Conservation (phyloP, 2,329 filamentous ascomycete species). For the Cadophora luteo-olivacea region DNA sequence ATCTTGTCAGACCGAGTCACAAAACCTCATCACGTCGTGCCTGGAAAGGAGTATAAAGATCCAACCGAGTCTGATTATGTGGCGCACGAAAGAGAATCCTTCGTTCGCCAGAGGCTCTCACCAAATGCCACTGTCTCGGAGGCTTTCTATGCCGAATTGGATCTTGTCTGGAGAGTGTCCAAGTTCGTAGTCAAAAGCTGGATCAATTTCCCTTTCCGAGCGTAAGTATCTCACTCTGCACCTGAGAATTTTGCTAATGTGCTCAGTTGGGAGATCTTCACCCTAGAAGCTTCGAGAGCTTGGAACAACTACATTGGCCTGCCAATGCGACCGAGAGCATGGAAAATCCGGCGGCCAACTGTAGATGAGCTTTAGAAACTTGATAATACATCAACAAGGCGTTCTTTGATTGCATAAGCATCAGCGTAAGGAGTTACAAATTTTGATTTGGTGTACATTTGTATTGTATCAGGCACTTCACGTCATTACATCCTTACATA, state of each 20-base stretch:
- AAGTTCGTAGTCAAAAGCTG: slow-evolving; percentile 74
- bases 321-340: slow-evolving; percentile 61
- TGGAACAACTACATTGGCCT: slow-evolving; percentile 70
- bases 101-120: slow-evolving; percentile 39
- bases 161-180: slow-evolving; percentile 65
- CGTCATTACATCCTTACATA: background rate
- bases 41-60: slow-evolving; percentile 37
- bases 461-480: background rate
- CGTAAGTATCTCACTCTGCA: slow-evolving; percentile 63
- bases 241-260: slow-evolving; percentile 27
- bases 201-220: slow-evolving; percentile 67
- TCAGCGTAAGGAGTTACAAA: slow-evolving; percentile 8
- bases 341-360: slow-evolving; percentile 48
- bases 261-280: slow-evolving; percentile 55
- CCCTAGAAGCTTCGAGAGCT: slow-evolving; percentile 59
- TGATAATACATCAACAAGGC: background rate
- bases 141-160: slow-evolving; percentile 67
- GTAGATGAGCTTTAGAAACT: slow-evolving; percentile 49
- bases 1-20: slow-evolving; percentile 37
- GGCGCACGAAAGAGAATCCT: slow-evolving; percentile 41
- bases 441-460: background rate
- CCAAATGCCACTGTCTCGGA: slow-evolving; percentile 58
- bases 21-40: slow-evolving; percentile 52
- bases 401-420: slow-evolving; percentile 16
- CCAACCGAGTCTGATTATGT: slow-evolving; percentile 45